Evolutionary conservation across 1,139 yeast genomes (phyloP), one percentile per base, ranked within the genome.

Genomic region (Trichomonascaceae sp.): DNA sequence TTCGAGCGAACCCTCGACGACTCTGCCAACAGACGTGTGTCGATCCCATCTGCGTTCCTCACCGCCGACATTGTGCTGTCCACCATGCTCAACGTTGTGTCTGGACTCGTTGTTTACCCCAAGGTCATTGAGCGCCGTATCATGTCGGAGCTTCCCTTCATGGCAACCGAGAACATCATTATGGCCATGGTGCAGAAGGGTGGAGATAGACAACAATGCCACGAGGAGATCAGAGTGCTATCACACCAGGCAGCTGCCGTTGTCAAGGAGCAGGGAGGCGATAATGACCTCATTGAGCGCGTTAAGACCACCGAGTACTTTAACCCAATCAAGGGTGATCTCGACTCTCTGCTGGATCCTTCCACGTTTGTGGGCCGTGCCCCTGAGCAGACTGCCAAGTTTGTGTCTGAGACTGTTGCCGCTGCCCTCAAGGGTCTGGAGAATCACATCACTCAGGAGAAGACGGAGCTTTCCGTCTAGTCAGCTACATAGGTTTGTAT

Each of bases 121-220:
- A 87, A 89, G 71, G 98, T 89, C 48, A 89, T 89, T 54, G 95
- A 80, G 65, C 80, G 97, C 68, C 80, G 97, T 65, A 89, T 89
- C 60, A 76, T 60, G 57, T 71, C 95, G 34, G 98, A 92, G 63
- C 71, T 89, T 54, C 99, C 99, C 48, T 89, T 92, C 69, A 89
- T 89, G 99, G 99, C 99, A 45, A 89, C 99, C 36, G 99, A 89
- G 65, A 89, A 89, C 64, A 76, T 89, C 57, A 89, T 89, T 59
- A 89, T 89, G 99, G 98, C 98, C 37, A 89, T 89, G 96, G 98
- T 89, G 40, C 93, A 85, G 63, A 78, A 79, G 60, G 97, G 97
- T 50, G 97, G 82, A 30, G 85, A 93, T 17, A 80, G 99, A 71
- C 99, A 89, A 68, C 95, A 85, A 38, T 89, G 95, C 56, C 99